Evolutionary conservation across 768 basidiomycete genomes (phyloP).

Genomic region (Sporobolomyces phaffii): DNA sequence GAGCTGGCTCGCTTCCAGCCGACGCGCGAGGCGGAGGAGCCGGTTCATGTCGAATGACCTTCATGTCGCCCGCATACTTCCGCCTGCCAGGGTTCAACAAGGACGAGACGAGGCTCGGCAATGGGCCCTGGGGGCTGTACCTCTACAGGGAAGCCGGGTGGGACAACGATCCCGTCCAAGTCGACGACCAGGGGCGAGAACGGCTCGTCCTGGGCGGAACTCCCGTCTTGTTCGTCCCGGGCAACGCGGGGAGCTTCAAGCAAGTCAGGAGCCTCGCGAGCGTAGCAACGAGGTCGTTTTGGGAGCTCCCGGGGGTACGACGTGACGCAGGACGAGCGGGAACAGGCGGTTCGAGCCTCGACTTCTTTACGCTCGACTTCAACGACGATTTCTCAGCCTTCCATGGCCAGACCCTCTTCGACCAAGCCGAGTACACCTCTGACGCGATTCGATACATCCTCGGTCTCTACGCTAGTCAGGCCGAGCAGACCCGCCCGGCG

Average conservation of each 20-base stretch:
- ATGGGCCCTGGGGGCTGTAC: conserved; percentile 54
- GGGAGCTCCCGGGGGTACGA: conserved; percentile 52
- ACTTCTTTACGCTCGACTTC: conserved; percentile 90
- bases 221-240: conserved; percentile 95
- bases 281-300: conserved; percentile 76
- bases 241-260: conserved; percentile 89
- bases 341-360: conserved; percentile 56
- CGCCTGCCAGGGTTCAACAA: conserved; percentile 62
- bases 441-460: conserved; percentile 70
- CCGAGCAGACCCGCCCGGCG: conserved; percentile 16
- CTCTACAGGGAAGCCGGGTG: conserved; percentile 84
- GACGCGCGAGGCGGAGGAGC: conserved; percentile 27
- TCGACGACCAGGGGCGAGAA: conserved; percentile 12
- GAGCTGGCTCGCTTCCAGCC: conserved; percentile 34
- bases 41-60: conserved; percentile 74
- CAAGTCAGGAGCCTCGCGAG: conserved; percentile 94
- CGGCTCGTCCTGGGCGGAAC: conserved; percentile 50
- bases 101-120: conserved; percentile 56
- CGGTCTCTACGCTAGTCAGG: conserved; percentile 55
- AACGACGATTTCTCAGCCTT: conserved; percentile 96
- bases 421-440: conserved; percentile 69
- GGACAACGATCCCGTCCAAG: conserved; percentile 60
- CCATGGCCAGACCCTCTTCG: conserved; percentile 77
- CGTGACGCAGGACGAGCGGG: conserved; percentile 35
- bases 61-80: conserved; percentile 87